These are phyloP conservation scores for Melampsora occidentalis DNA, from an alignment of 1,284 basidiomycete genomes.

Conservation along the genomic window DNA sequence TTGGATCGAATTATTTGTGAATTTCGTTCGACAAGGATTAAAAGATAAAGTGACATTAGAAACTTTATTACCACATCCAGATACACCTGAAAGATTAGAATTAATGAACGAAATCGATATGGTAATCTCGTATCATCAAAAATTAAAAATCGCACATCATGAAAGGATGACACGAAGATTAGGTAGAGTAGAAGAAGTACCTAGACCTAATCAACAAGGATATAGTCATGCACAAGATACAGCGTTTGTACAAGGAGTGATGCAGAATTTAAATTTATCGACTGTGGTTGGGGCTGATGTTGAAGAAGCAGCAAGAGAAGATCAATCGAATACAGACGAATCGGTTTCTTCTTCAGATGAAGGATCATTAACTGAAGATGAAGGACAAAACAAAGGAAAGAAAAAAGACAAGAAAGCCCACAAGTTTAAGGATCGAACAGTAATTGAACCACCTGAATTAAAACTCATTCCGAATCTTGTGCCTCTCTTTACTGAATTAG, in stretches of 20 bases:
- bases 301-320: slow-evolving; percentile 32
- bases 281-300: slow-evolving; percentile 20
- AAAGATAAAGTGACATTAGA: slow-evolving; percentile 69
- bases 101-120: slow-evolving; percentile 80
- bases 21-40: slow-evolving; percentile 83
- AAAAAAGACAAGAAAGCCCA: slow-evolving; percentile 41
- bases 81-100: slow-evolving; percentile 68
- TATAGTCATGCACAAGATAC: slow-evolving; percentile 28
- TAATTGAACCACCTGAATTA: slow-evolving; percentile 71
- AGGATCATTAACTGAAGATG: background rate
- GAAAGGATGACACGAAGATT: slow-evolving; percentile 79
- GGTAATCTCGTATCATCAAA: slow-evolving; percentile 83
- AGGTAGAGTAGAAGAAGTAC: slow-evolving; percentile 21
- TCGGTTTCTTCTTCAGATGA: slow-evolving; percentile 22
- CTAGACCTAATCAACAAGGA: background rate
- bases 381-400: slow-evolving; percentile 1
- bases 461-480: slow-evolving; percentile 70
- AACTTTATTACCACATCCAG: slow-evolving; percentile 72
- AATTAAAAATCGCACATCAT: slow-evolving; percentile 84
- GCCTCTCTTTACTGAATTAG: slow-evolving; percentile 84
- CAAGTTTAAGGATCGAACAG: slow-evolving; percentile 56
- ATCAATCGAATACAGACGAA: slow-evolving; percentile 16
- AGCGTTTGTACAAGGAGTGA: slow-evolving; percentile 34
- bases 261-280: slow-evolving; percentile 32
- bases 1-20: slow-evolving; percentile 95